phyloP scores from a whole-genome alignment of 495 filamentous ascomycete species.

The Chaetomium tenue region DNA sequence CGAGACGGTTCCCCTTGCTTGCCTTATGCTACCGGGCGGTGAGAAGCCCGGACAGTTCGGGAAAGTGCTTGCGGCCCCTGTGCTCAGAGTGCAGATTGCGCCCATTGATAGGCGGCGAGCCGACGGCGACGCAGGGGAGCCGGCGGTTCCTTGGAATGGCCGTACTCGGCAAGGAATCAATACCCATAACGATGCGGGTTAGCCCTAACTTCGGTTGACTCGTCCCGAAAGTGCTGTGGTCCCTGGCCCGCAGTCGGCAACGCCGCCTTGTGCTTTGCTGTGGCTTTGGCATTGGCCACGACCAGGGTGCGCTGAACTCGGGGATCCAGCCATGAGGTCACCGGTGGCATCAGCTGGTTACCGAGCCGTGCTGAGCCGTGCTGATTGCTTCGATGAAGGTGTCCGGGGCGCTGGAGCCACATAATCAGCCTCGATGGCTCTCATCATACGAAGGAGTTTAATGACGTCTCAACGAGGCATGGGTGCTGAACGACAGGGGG shows the following conservation, averaged over 20 bases:
- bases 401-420: neutral
- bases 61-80: slow-evolving; percentile 25
- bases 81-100: slow-evolving; percentile 19
- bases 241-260: neutral
- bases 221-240: neutral
- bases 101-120: slow-evolving; percentile 20
- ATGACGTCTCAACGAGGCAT: slow-evolving; percentile 1
- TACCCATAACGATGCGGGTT: neutral
- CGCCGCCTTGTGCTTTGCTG: neutral
- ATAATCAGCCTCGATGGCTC: neutral
- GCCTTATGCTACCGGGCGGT: slow-evolving; percentile 31
- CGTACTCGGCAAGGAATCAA: neutral
- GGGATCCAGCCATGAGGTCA: neutral
- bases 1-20: slow-evolving; percentile 9
- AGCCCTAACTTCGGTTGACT: slow-evolving; percentile 2
- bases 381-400: neutral
- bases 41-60: slow-evolving; percentile 28
- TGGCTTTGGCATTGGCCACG: neutral
- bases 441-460: neutral
- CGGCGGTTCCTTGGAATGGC: slow-evolving; percentile 13
- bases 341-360: neutral
- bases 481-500: slow-evolving; percentile 2
- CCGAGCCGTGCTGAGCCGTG: neutral
- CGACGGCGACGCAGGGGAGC: slow-evolving; percentile 20
- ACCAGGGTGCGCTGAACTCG: neutral